Conservation (phyloP, 768 basidiomycete genomes). For the Pholiota molesta region DNA sequence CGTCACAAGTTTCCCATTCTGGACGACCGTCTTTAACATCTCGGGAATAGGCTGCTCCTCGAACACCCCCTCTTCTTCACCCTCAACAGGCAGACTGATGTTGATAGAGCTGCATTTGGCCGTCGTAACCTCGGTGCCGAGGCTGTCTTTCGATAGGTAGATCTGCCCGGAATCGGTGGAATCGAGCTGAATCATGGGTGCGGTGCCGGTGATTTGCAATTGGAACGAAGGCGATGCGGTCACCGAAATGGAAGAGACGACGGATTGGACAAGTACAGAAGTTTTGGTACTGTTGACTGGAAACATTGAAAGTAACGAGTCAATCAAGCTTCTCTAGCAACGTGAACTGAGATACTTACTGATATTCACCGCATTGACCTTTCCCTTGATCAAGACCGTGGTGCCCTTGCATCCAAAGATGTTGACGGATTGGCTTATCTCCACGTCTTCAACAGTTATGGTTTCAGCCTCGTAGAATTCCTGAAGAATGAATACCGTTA, state of each 20-base stretch:
- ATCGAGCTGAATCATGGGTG: conserved; percentile 93
- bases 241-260: conserved; percentile 88
- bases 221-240: conserved; percentile 94
- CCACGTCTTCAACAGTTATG: conserved; percentile 74
- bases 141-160: conserved; percentile 83
- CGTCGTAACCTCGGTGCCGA: conserved; percentile 84
- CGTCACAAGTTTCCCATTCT: conserved; percentile 85
- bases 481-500: conserved; percentile 40
- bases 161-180: conserved; percentile 95
- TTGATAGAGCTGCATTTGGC: conserved; percentile 95
- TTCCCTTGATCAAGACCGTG: conserved; percentile 85
- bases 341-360: conserved; percentile 49
- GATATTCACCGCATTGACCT: conserved; percentile 91
- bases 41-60: conserved; percentile 91
- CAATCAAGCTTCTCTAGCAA: neutral
- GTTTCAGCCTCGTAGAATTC: conserved; percentile 90
- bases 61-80: conserved; percentile 91
- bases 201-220: conserved; percentile 86
- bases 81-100: conserved; percentile 81
- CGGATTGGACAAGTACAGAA: conserved; percentile 86
- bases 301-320: neutral
- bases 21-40: conserved; percentile 88
- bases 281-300: conserved; percentile 89
- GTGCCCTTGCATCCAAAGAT: conserved; percentile 89
- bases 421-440: conserved; percentile 84